A percentile compares a stretch with the other conserved stretches of the same genome.
These are phyloP conservation scores for Heritiera littoralis DNA, from an alignment of 345 rosid genomes.

Conservation along the genomic window DNA sequence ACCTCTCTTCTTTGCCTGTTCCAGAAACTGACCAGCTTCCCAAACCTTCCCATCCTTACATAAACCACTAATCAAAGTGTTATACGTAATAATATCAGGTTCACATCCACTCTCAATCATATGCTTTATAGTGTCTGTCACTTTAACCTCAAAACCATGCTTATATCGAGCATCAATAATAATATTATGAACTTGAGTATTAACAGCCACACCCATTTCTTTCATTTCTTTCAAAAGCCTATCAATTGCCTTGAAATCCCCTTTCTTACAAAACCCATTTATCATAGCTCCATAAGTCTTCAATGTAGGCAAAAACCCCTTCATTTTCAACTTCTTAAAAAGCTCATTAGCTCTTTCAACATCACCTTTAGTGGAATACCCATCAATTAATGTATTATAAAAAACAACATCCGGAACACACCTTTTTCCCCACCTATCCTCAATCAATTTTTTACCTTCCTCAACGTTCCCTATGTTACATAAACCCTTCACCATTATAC, in stretches of 20 bases:
- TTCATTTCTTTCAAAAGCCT: constrained; percentile 66
- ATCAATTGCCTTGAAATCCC: constrained; percentile 55
- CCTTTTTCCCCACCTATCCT: constrained; percentile 70
- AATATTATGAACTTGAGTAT: constrained; percentile 50
- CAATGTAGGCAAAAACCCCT: constrained; percentile 68
- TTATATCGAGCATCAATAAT: constrained; percentile 58
- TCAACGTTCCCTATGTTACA: constrained; percentile 71
- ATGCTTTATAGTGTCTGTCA: constrained; percentile 45
- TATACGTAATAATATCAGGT: constrained; percentile 72
- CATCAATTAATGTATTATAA: constrained; percentile 74
- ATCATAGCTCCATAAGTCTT: constrained; percentile 68
- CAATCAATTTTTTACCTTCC: constrained; percentile 64
- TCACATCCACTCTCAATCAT: constrained; percentile 54
- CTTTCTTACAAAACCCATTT: constrained; percentile 60
- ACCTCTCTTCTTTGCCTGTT: constrained; percentile 56
- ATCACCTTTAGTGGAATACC: constrained; percentile 57
- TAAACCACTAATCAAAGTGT: constrained; percentile 53
- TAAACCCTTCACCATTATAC: constrained; percentile 66
- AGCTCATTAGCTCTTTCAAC: constrained; percentile 45
- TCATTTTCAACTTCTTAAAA: constrained; percentile 58
- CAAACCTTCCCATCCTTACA: constrained; percentile 54
- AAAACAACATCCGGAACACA: constrained; percentile 81
- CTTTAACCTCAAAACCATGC: constrained; percentile 46
- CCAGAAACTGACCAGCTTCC: constrained; percentile 61
- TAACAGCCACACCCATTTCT: constrained; percentile 52